phyloP scores from a whole-genome alignment of 1,139 yeast species.

The Ogataea hybrid region DNA sequence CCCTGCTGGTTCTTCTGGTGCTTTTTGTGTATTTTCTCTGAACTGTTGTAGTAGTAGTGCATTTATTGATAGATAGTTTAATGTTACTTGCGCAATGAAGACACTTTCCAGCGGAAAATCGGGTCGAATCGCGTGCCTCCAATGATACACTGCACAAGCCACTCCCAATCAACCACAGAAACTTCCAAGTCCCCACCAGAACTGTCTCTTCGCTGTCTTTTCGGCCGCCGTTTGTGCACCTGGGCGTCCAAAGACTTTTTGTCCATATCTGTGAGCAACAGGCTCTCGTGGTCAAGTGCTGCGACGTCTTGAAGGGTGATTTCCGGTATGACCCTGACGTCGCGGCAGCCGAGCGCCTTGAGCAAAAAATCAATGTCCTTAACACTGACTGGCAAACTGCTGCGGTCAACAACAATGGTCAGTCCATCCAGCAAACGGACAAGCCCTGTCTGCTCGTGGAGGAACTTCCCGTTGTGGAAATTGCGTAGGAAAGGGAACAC shows the following conservation, averaged over 20 bases:
- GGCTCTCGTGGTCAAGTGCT: background rate
- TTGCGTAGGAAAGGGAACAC: conserved; percentile 36
- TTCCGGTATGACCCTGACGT: conserved; percentile 3
- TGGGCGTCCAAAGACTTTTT: conserved; percentile 1
- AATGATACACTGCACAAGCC: conserved; percentile 75
- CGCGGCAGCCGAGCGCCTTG: conserved; percentile 11
- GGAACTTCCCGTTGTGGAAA: conserved; percentile 14
- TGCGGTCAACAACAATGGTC: conserved; percentile 32
- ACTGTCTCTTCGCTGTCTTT: background rate
- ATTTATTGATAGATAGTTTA: conserved; percentile 2
- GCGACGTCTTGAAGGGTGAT: conserved; percentile 1
- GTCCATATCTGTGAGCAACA: conserved; percentile 9
- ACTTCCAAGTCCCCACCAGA: conserved; percentile 4
- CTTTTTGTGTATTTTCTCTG: conserved; percentile 1
- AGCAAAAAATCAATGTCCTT: conserved; percentile 12
- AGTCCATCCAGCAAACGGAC: conserved; percentile 38
- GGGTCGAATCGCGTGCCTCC: conserved; percentile 30
- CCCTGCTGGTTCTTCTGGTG: background rate
- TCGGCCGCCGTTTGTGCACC: background rate
- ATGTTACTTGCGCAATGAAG: background rate
- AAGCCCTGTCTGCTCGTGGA: conserved; percentile 40
- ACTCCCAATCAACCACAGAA: conserved; percentile 56
- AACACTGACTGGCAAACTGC: conserved; percentile 1
- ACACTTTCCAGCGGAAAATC: conserved; percentile 9
- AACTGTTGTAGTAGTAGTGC: conserved; percentile 5